Evolutionary conservation across 148 eudicot genomes (phyloP).

Genomic region (Tetragonia tetragonoides): DNA sequence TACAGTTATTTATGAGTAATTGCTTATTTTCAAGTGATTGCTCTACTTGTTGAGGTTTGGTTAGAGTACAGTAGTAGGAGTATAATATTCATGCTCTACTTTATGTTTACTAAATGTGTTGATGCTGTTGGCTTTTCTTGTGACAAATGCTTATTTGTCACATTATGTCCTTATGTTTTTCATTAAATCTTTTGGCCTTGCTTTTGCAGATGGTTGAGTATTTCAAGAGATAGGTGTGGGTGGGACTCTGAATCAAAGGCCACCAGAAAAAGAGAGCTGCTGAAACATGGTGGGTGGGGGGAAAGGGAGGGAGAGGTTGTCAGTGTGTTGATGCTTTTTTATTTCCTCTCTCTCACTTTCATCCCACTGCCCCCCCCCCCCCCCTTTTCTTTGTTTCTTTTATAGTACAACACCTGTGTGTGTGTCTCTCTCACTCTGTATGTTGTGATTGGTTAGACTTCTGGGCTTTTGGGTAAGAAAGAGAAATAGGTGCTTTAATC

Average conservation of each 20-base stretch:
- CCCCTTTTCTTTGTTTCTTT: neutral
- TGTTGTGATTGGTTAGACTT: slow-evolving; percentile 21
- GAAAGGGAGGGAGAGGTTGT: neutral
- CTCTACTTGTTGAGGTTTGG: too few relatives aligned
- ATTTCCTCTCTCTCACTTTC: neutral
- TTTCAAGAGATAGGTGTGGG: slow-evolving; percentile 28
- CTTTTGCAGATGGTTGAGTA: slow-evolving; percentile 46
- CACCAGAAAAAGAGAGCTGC: slow-evolving; percentile 31
- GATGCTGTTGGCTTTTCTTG: slow-evolving; percentile 27
- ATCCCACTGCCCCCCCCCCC: neutral
- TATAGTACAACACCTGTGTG: slow-evolving; percentile 2
- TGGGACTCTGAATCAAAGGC: slow-evolving; percentile 43
- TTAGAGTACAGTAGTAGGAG: neutral
- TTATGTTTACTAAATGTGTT: neutral
- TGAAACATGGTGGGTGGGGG: neutral
- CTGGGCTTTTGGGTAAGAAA: slow-evolving; percentile 6
- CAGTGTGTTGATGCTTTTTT: neutral
- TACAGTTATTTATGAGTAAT: too few relatives aligned
- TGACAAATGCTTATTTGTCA: slow-evolving; percentile 34
- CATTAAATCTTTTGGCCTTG: neutral
- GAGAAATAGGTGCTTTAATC: neutral
- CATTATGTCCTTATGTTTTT: slow-evolving; percentile 4
- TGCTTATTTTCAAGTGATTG: too few relatives aligned
- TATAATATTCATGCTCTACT: neutral
- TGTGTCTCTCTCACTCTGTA: slow-evolving; percentile 2